Percentiles rank a stretch among this genome's conserved stretches.
Conservation (phyloP, 1,284 basidiomycete species). For the Trametes pubescens region DNA sequence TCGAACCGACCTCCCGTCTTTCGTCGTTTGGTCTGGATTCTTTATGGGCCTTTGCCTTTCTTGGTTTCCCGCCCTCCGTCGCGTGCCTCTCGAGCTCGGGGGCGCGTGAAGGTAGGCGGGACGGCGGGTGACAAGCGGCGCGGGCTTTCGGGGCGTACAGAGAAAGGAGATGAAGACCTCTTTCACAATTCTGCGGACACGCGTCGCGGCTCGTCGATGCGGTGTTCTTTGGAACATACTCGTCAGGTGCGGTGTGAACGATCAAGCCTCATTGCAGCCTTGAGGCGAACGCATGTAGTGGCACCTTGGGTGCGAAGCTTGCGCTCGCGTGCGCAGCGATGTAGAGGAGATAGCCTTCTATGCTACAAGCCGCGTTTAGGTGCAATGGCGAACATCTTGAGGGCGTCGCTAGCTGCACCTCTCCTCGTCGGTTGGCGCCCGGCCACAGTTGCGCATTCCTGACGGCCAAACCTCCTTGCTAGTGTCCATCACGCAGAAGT, state of each 20-base stretch:
- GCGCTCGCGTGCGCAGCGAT: not conserved
- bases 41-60: not conserved
- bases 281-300: conserved; percentile 33
- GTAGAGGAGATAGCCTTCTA: not conserved
- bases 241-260: conserved; percentile 8
- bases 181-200: conserved; percentile 5
- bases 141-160: not conserved
- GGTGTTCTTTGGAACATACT: conserved; percentile 11
- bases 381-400: not conserved
- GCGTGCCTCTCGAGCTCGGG: conserved; percentile 1
- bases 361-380: not conserved
- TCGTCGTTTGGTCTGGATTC: not conserved
- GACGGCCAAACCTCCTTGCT: not conserved
- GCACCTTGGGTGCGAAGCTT: conserved; percentile 11
- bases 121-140: conserved; percentile 16
- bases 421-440: too few relatives aligned
- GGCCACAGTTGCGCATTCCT: not conserved
- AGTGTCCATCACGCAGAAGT: not conserved
- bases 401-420: not conserved
- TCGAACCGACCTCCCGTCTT: not conserved
- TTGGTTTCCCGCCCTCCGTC: conserved; percentile 2
- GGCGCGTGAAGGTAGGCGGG: conserved; percentile 24
- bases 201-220: conserved; percentile 7
- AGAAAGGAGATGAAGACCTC: conserved; percentile 14
- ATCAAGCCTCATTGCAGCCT: conserved; percentile 32